Base-by-base conservation (phyloP, 331 rosid species). In the Malus hybrid region DNA sequence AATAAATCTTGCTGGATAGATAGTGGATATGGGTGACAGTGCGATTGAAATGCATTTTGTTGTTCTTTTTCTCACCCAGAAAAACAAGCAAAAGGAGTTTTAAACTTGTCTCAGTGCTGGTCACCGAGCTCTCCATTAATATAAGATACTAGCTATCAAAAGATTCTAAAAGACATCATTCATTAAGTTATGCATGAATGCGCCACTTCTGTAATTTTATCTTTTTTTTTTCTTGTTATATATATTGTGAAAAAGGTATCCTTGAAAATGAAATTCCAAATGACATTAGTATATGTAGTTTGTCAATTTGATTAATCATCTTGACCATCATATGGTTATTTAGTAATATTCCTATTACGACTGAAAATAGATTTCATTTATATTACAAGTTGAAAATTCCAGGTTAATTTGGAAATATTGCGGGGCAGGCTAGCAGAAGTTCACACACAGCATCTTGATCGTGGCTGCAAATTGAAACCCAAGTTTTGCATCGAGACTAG, bases 381-480 rank as follows among this genome's bases (percentile, higher is more conserved):
- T 14, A 28, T 12, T 28, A 62, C 6, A 5, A 62, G 66, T 13
- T 28, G 0, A 24, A 62, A 59, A 59, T 83, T 84, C 78, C 88
- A 92, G 97, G 76, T 90, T 31, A 88, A 83, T 73, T 75, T 92
- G 88, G 94, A 85, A 68, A 82, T 90, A 46, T 74, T 92, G 64
- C 83, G 88, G 36, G 78, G 64, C 19, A 88, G 93, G 83, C 87
- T 92, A 54, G 97, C 92, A 36, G 90, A 90, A 80, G 91, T 77
- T 4, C 94, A 86, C 71, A 66, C 80, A 1, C 89, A 90, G 44
- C 97, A 92, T 90, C 83, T 92, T 67, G 90, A 88, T 77, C 87
- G 80, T 57, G 96, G 94, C 42, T 93, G 96, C 80, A 81, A 73
- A 69, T 73, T 82, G 87, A 90, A 79, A 71, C 98, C 98, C 59